Evolutionary conservation across 352 stramenopile genomes (phyloP).

Genomic region (Phytophthora sojae): DNA sequence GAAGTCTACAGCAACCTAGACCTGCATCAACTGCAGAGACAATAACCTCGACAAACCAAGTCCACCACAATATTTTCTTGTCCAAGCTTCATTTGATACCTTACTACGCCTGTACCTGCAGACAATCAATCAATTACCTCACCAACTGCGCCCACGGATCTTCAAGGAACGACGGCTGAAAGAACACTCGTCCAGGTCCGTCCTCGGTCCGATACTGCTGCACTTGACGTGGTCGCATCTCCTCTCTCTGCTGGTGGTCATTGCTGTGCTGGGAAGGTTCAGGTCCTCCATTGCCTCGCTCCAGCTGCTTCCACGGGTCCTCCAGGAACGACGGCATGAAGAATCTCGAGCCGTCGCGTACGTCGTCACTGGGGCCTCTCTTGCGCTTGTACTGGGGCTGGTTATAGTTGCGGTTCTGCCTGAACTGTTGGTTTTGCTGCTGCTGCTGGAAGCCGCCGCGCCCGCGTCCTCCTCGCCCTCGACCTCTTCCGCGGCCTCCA

Average conservation of each 20-base stretch:
- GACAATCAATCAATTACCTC: conserved; percentile 3
- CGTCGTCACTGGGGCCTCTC: conserved; percentile 50
- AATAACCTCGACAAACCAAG: neutral
- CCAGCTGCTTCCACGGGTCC: conserved; percentile 66
- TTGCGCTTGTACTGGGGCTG: conserved; percentile 56
- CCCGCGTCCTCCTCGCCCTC: conserved; percentile 30
- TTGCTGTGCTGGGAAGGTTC: neutral
- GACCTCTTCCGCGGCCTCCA: conserved; percentile 32
- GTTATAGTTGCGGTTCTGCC: conserved; percentile 23
- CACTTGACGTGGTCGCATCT: conserved; percentile 30
- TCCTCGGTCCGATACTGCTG: conserved; percentile 12
- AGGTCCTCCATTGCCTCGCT: conserved; percentile 2
- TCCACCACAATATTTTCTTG: neutral
- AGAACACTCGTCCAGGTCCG: conserved; percentile 61
- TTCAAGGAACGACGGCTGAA: conserved; percentile 74
- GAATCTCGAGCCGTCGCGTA: conserved; percentile 54
- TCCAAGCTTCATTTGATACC: conserved; percentile 15
- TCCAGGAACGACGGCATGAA: conserved; percentile 75
- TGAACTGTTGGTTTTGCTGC: conserved; percentile 1
- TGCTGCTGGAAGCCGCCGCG: conserved; percentile 35
- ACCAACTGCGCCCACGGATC: conserved; percentile 58
- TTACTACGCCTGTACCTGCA: neutral
- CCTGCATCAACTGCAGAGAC: neutral
- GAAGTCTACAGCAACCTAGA: neutral
- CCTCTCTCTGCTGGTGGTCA: conserved; percentile 15